These are phyloP conservation scores for Populus ilicifolia DNA, from an alignment of 345 rosid genomes.

Conservation along the genomic window DNA sequence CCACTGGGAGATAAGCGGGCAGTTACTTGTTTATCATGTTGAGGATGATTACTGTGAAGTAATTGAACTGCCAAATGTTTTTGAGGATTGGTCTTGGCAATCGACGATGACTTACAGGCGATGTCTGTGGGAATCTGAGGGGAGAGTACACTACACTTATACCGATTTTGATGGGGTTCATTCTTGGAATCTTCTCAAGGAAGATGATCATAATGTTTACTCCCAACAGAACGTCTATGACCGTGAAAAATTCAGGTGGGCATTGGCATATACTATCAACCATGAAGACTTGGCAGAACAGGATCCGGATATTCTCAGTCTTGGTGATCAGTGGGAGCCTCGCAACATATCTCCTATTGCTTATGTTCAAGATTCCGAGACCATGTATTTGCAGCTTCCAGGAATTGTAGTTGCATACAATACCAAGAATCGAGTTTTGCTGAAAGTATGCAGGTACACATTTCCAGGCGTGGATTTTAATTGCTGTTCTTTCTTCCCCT, in stretches of 20 bases:
- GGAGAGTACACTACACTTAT: conserved; percentile 17
- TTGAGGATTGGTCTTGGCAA: conserved; percentile 7
- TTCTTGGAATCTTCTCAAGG: conserved; percentile 17
- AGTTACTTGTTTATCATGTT: conserved; percentile 15
- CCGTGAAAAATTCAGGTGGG: conserved; percentile 14
- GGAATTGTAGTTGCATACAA: conserved; percentile 17
- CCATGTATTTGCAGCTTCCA: conserved; percentile 13
- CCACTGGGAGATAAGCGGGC: conserved; percentile 15
- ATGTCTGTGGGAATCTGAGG: conserved; percentile 24
- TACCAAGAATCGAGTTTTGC: background rate
- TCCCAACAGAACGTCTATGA: background rate
- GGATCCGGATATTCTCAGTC: background rate
- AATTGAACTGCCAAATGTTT: conserved; percentile 11
- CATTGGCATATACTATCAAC: conserved; percentile 10
- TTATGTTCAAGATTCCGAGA: conserved; percentile 9
- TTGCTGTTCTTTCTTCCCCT: conserved; percentile 18
- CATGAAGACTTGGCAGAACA: background rate
- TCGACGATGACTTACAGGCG: conserved; percentile 2
- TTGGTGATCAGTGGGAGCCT: background rate
- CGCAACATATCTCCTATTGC: conserved; percentile 7
- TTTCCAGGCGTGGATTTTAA: background rate
- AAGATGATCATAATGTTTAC: conserved; percentile 12
- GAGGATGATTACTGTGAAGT: background rate
- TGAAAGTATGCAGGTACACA: conserved; percentile 6
- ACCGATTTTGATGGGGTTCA: conserved; percentile 22